Conservation (phyloP, 2,329 filamentous ascomycete species). For the Fusarium guadeloupense region DNA sequence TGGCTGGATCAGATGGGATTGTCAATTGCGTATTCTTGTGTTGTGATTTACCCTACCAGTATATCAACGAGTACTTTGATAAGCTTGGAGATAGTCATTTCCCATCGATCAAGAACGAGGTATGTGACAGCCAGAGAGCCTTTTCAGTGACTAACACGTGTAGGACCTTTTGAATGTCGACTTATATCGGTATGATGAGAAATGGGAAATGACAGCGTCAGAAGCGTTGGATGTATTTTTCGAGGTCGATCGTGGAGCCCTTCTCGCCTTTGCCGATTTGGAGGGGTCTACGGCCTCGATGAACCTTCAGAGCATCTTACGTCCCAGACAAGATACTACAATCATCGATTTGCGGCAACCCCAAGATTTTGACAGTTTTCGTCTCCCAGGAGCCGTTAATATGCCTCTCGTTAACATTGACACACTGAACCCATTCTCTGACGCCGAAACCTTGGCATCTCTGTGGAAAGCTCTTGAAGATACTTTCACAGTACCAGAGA, state of each 20-base stretch:
- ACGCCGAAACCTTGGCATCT: conserved; percentile 52
- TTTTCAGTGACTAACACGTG: neutral
- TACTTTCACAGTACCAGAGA: conserved; percentile 48
- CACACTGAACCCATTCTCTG: conserved; percentile 56
- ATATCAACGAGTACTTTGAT: conserved; percentile 67
- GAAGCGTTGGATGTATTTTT: conserved; percentile 26
- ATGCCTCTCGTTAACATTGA: conserved; percentile 52
- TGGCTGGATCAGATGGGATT: conserved; percentile 56
- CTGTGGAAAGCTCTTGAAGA: conserved; percentile 60
- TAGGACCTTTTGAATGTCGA: conserved; percentile 41
- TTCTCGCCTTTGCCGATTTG: conserved; percentile 16
- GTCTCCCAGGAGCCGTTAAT: conserved; percentile 56
- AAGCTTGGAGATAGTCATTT: conserved; percentile 61
- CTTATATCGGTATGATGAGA: conserved; percentile 41
- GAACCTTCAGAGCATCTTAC: conserved; percentile 17
- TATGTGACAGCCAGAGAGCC: neutral
- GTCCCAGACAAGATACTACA: conserved; percentile 41
- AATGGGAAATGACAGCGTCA: conserved; percentile 37
- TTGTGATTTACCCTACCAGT: conserved; percentile 71
- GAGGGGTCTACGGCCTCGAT: neutral
- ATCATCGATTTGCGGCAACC: conserved; percentile 57
- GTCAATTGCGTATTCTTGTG: conserved; percentile 68
- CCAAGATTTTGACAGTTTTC: conserved; percentile 53
- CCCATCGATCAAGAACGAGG: conserved; percentile 57
- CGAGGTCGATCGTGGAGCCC: conserved; percentile 17